Conservation (phyloP, 495 filamentous ascomycete genomes). For the Tuber aestivum region DNA sequence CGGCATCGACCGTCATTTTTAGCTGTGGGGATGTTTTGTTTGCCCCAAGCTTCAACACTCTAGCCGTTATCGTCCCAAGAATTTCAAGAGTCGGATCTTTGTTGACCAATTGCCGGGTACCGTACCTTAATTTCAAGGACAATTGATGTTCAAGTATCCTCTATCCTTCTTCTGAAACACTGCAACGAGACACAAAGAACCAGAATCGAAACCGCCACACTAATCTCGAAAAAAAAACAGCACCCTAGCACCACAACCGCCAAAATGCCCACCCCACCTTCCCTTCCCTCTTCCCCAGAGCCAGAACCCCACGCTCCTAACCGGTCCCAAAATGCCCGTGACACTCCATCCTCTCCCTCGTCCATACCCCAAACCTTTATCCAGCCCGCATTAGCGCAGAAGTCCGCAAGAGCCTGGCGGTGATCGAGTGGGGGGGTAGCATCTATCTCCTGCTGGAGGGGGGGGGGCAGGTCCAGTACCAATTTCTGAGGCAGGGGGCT, state of each 20-base stretch:
- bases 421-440: background rate
- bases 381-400: background rate
- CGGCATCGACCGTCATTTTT: background rate
- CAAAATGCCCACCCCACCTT: background rate
- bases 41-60: background rate
- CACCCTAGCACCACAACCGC: background rate
- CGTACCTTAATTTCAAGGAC: background rate
- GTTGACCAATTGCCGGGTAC: background rate
- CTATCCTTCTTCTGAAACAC: background rate
- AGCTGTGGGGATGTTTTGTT: background rate
- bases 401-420: background rate
- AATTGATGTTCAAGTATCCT: background rate
- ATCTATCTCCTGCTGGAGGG: background rate
- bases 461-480: background rate
- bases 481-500: background rate
- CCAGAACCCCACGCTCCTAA: background rate
- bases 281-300: background rate
- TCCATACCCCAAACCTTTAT: background rate
- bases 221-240: background rate
- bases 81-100: background rate
- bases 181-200: background rate
- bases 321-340: slow-evolving; percentile 50
- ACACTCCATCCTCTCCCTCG: slow-evolving; percentile 57
- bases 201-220: background rate
- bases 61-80: background rate